A percentile compares a stretch with the other conserved stretches of the same genome.
Evolutionary conservation across 2,329 filamentous ascomycete genomes (phyloP).

Genomic region (Verticillium nonalfalfae): DNA sequence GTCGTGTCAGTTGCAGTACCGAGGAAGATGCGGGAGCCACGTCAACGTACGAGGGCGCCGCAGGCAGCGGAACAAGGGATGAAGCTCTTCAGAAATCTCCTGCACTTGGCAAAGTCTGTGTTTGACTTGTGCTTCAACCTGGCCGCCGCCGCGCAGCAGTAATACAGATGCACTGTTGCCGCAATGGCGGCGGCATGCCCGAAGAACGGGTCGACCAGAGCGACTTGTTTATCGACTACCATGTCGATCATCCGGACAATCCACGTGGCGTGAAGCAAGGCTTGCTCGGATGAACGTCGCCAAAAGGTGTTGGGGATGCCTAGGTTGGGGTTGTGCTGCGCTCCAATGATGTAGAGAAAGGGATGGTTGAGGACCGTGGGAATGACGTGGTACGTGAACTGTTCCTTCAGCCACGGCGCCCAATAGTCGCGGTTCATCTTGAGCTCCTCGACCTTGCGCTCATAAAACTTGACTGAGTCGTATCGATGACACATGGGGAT

Average conservation of each 20-base stretch:
- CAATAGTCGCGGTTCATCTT: slow-evolving; percentile 39
- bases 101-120: slow-evolving; percentile 43
- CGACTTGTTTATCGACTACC: slow-evolving; percentile 42
- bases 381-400: slow-evolving; percentile 47
- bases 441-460: slow-evolving; percentile 39
- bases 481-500: slow-evolving; percentile 45
- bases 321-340: slow-evolving; percentile 43
- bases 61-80: slow-evolving; percentile 39
- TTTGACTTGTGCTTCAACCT: slow-evolving; percentile 44
- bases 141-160: slow-evolving; percentile 42
- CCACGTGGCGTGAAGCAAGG: slow-evolving; percentile 46
- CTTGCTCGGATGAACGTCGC: slow-evolving; percentile 43
- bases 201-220: slow-evolving; percentile 44
- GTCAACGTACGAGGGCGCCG: slow-evolving; percentile 30
- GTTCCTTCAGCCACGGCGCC: slow-evolving; percentile 44
- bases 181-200: slow-evolving; percentile 44
- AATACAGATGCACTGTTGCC: slow-evolving; percentile 46
- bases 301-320: slow-evolving; percentile 49
- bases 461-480: slow-evolving; percentile 45
- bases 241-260: slow-evolving; percentile 48
- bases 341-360: slow-evolving; percentile 45
- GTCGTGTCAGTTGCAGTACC: background rate
- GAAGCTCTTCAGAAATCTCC: slow-evolving; percentile 41
- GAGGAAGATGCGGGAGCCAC: background rate
- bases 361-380: slow-evolving; percentile 45